phyloP scores from a whole-genome alignment of 2,329 filamentous ascomycete species.

The Biscogniauxia marginata region DNA sequence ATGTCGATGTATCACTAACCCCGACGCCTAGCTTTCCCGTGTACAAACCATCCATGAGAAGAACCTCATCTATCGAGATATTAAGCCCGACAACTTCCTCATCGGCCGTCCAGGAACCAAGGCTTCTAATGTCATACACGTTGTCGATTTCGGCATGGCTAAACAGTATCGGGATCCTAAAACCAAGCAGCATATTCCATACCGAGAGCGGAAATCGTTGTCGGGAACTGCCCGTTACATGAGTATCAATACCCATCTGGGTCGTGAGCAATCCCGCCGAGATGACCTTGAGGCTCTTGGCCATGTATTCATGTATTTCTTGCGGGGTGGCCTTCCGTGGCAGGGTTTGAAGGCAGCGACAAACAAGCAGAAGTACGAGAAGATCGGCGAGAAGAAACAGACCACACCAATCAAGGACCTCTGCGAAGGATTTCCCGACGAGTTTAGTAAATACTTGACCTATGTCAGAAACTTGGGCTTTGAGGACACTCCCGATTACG shows the following conservation, averaged over 20 bases:
- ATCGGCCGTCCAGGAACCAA: slow-evolving; percentile 91
- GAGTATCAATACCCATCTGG: slow-evolving; percentile 99
- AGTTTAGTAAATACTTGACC: slow-evolving; percentile 96
- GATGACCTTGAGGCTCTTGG: slow-evolving; percentile 90
- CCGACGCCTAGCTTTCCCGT: slow-evolving; percentile 67
- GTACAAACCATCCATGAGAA: slow-evolving; percentile 96
- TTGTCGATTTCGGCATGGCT: slow-evolving; percentile 99
- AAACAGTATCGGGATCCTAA: slow-evolving; percentile 99
- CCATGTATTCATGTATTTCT: slow-evolving; percentile 74
- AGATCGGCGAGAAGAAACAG: slow-evolving; percentile 99
- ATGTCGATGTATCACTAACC: slow-evolving; percentile 25
- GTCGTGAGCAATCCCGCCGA: slow-evolving; percentile 90
- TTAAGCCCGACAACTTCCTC: slow-evolving; percentile 99
- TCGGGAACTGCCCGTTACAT: slow-evolving; percentile 97
- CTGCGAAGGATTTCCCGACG: slow-evolving; percentile 92
- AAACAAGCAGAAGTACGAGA: slow-evolving; percentile 98
- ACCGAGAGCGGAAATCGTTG: slow-evolving; percentile 92
- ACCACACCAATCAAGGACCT: slow-evolving; percentile 96
- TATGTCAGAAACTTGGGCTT: slow-evolving; percentile 98
- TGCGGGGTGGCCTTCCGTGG: slow-evolving; percentile 70
- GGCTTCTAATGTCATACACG: slow-evolving; percentile 95
- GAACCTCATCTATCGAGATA: slow-evolving; percentile 98
- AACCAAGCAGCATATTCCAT: slow-evolving; percentile 98
- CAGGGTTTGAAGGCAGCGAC: slow-evolving; percentile 72
- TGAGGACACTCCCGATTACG: slow-evolving; percentile 97